A percentile compares a stretch with the other conserved stretches of the same genome.
phyloP scores from a whole-genome alignment of 139 green algal genomes.

The Tetradesmus obliquus region DNA sequence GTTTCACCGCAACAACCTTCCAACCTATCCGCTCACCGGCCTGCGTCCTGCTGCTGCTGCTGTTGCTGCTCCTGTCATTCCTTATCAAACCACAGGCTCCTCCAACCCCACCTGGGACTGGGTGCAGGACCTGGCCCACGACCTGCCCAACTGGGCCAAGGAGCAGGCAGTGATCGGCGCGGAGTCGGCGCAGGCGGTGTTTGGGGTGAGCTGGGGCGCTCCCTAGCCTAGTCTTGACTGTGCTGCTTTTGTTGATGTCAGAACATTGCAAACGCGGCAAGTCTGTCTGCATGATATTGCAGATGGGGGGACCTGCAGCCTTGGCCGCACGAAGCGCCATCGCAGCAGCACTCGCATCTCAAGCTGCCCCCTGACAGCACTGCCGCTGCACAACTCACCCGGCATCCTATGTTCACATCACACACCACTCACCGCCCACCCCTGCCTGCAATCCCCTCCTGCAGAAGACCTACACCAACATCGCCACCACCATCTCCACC shows the following conservation, averaged over 20 bases:
- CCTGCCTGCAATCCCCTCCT: background rate
- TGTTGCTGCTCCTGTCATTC: background rate
- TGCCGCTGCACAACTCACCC: background rate
- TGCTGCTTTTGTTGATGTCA: background rate
- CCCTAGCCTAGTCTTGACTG: background rate
- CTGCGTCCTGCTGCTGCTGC: background rate
- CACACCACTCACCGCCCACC: too few species aligned
- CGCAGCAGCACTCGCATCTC: background rate
- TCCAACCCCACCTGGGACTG: constrained; percentile 34
- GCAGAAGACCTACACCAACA: constrained; percentile 15
- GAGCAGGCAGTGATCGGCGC: constrained; percentile 4
- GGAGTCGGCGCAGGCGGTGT: constrained; percentile 25
- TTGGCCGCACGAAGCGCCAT: background rate
- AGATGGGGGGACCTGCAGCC: too few species aligned
- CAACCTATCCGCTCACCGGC: too few species aligned
- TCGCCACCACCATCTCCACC: background rate
- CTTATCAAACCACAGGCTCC: background rate
- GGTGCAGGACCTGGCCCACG: constrained; percentile 16
- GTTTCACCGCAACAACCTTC: too few species aligned
- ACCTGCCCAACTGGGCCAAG: constrained; percentile 27
- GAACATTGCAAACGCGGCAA: too few species aligned
- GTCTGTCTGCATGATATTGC: too few species aligned
- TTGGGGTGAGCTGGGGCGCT: background rate
- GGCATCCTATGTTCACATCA: too few species aligned
- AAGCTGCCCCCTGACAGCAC: background rate